Conservation (phyloP, 2,329 filamentous ascomycete genomes). For the Fusarium piperis region DNA sequence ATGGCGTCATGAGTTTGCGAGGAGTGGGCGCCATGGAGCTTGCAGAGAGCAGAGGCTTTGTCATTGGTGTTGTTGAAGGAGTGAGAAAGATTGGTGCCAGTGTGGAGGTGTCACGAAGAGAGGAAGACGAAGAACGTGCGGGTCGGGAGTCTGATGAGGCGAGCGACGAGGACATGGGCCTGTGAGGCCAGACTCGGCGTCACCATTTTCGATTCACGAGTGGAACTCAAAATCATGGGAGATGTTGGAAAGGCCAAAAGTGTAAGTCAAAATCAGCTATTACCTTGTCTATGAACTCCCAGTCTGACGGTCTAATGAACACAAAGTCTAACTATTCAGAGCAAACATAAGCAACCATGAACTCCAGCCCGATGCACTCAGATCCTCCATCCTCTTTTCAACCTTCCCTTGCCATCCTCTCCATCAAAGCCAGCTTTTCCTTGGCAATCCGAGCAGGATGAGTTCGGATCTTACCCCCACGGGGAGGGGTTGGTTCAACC, state of each 20-base stretch:
- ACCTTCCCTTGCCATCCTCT: not conserved
- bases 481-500: conserved; percentile 17
- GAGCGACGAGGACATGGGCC: conserved; percentile 64
- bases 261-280: conserved; percentile 27
- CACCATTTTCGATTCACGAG: not conserved
- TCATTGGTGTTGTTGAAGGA: conserved; percentile 87
- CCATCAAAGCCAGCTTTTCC: conserved; percentile 11
- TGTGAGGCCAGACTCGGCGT: conserved; percentile 38
- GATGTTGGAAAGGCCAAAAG: not conserved
- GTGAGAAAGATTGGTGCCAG: conserved; percentile 85
- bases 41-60: conserved; percentile 84
- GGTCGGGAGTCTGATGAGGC: conserved; percentile 70
- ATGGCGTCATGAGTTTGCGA: conserved; percentile 72
- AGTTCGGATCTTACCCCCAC: conserved; percentile 22
- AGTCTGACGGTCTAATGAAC: not conserved
- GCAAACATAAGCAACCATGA: not conserved
- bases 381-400: not conserved
- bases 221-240: not conserved
- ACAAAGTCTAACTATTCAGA: conserved; percentile 17
- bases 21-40: conserved; percentile 95
- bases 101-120: conserved; percentile 78
- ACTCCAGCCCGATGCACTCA: not conserved
- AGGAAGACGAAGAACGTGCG: conserved; percentile 76
- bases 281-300: not conserved
- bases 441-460: conserved; percentile 32